Conservation (phyloP, 1,284 basidiomycete genomes). For the Boletus hoseneyae region DNA sequence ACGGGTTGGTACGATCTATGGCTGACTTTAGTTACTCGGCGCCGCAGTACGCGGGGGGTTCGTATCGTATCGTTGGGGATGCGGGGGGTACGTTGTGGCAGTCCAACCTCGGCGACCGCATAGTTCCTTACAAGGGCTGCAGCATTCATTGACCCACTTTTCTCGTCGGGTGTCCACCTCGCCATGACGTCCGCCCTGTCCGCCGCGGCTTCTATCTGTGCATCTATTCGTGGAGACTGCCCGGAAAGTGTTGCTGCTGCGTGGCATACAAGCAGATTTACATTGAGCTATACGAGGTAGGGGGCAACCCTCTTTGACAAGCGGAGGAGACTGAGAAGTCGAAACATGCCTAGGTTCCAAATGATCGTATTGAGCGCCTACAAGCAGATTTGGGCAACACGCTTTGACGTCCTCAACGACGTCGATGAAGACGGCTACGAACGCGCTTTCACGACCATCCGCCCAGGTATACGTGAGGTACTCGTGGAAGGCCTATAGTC, state of each 20-base stretch:
- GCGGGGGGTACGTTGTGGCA: slow-evolving; percentile 52
- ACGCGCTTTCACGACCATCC: slow-evolving; percentile 51
- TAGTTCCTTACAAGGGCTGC: slow-evolving; percentile 1
- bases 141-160: slow-evolving; percentile 67
- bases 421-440: slow-evolving; percentile 58
- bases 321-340: not conserved
- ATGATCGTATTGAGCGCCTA: slow-evolving; percentile 63
- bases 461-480: slow-evolving; percentile 42
- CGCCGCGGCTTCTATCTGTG: slow-evolving; percentile 53
- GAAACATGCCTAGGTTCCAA: slow-evolving; percentile 44
- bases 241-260: slow-evolving; percentile 43
- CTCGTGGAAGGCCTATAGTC: not conserved
- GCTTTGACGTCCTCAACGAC: slow-evolving; percentile 46
- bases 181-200: slow-evolving; percentile 56
- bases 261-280: slow-evolving; percentile 51
- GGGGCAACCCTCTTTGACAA: not conserved
- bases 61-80: slow-evolving; percentile 66
- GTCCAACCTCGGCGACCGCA: not conserved
- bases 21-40: slow-evolving; percentile 73
- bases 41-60: slow-evolving; percentile 52
- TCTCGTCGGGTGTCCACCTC: slow-evolving; percentile 61
- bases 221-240: slow-evolving; percentile 50
- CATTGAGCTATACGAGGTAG: slow-evolving; percentile 55
- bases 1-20: slow-evolving; percentile 40
- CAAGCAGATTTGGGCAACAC: slow-evolving; percentile 56